phyloP scores from a whole-genome alignment of 2,329 filamentous ascomycete species.

The Trichophyton rubrum region DNA sequence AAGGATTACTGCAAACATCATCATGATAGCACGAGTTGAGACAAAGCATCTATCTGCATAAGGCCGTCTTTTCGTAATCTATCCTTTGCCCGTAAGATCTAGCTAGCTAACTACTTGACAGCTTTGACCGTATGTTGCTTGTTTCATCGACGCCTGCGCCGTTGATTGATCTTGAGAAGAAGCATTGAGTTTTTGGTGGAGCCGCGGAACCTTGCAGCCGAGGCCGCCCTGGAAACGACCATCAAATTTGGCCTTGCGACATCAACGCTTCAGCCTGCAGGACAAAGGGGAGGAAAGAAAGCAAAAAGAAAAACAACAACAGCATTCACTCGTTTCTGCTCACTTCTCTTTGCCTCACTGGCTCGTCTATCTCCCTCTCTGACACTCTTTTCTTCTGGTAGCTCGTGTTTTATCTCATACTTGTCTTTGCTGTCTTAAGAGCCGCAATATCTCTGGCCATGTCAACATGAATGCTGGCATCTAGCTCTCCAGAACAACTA shows the following conservation, averaged over 20 bases:
- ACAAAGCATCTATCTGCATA: no score
- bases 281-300: neutral
- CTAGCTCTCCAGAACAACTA: neutral
- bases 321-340: neutral
- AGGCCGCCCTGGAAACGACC: neutral
- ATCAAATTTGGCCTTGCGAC: neutral
- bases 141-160: no score
- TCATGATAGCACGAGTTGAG: no score
- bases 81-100: no score
- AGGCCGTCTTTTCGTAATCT: no score
- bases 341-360: neutral
- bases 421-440: neutral
- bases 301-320: neutral
- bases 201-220: no score
- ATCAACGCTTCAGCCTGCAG: neutral
- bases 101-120: no score
- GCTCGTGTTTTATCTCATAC: neutral
- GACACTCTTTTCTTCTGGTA: neutral
- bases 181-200: no score
- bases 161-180: no score
- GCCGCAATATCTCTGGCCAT: neutral
- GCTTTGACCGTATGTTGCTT: no score
- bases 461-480: neutral
- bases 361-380: neutral
- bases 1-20: no score